Evolutionary conservation across 768 basidiomycete species (phyloP).

Genomic region (Leccinum disarticulatum): DNA sequence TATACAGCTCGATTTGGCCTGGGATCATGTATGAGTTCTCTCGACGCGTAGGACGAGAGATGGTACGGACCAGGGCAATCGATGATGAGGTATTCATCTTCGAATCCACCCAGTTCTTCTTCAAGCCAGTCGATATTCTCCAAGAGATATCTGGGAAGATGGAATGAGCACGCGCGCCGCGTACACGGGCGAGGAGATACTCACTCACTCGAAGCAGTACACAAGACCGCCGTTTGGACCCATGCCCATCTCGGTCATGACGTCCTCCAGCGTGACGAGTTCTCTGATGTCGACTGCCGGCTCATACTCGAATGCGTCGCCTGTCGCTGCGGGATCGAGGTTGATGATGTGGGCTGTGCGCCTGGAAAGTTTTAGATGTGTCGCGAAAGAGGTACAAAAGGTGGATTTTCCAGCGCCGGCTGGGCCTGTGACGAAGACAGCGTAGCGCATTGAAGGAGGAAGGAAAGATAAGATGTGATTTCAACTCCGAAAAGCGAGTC

Average conservation of each 20-base stretch:
- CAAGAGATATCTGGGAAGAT: constrained; percentile 73
- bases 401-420: constrained; percentile 98
- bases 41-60: background rate
- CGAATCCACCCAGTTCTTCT: constrained; percentile 91
- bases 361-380: constrained; percentile 80
- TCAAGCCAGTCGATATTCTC: constrained; percentile 99
- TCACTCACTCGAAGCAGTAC: constrained; percentile 99
- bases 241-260: constrained; percentile 92
- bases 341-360: constrained; percentile 92
- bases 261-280: constrained; percentile 88
- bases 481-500: constrained; percentile 28
- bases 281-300: constrained; percentile 94
- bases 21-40: constrained; percentile 7
- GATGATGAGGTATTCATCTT: constrained; percentile 92
- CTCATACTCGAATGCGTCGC: constrained; percentile 86
- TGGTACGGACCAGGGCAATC: constrained; percentile 79
- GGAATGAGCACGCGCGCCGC: background rate
- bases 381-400: constrained; percentile 84
- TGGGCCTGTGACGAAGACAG: constrained; percentile 89
- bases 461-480: constrained; percentile 22
- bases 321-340: constrained; percentile 90
- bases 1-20: constrained; percentile 99
- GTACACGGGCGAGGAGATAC: constrained; percentile 30
- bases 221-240: constrained; percentile 97
- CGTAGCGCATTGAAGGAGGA: constrained; percentile 68